Conservation (phyloP, 371 early-diverging fungal genomes). For the Nosema muscidifuracis region DNA sequence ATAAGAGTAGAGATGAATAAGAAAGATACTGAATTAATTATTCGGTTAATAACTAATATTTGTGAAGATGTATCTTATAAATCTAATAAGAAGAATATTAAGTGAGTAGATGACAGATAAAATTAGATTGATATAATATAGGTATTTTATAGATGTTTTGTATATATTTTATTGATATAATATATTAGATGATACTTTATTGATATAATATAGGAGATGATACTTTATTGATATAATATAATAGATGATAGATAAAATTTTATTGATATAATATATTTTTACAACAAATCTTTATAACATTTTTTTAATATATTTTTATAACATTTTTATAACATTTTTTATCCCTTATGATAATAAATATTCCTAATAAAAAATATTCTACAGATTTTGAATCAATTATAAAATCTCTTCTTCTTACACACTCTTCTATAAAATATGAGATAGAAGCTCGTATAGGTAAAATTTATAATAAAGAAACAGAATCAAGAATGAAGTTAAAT, state of each 20-base stretch:
- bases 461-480: conserved; percentile 22
- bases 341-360: too few species aligned
- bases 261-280: too few species aligned
- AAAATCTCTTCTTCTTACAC: not conserved
- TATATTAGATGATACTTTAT: too few species aligned
- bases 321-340: too few species aligned
- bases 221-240: too few species aligned
- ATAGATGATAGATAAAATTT: too few species aligned
- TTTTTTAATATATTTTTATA: too few species aligned
- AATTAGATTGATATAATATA: not conserved
- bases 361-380: too few species aligned
- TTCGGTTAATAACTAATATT: not conserved
- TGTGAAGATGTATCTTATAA: not conserved
- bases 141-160: too few species aligned
- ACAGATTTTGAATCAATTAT: not conserved
- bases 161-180: too few species aligned
- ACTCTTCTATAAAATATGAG: conserved; percentile 19
- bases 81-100: not conserved
- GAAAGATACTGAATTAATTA: not conserved
- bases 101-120: not conserved
- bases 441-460: conserved; percentile 45
- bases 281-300: too few species aligned
- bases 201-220: too few species aligned
- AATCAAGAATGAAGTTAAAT: conserved; percentile 17
- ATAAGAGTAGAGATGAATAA: not conserved